Base-by-base conservation (phyloP, 495 filamentous ascomycete genomes). In the Hyaloscypha variabilis region DNA sequence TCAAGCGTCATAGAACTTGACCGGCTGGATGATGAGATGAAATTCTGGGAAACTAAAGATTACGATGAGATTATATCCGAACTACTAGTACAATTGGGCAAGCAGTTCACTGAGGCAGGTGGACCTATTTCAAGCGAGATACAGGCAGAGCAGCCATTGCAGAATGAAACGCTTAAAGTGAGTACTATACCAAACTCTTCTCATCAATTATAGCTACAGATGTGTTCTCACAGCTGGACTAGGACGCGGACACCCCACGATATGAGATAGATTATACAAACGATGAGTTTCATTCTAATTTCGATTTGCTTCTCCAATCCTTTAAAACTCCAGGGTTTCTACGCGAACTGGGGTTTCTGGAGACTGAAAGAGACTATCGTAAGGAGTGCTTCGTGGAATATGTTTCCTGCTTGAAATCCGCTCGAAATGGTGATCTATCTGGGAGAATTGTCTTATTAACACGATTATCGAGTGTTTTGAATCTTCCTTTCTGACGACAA, bases 1-100 rank as follows among this genome's bases (percentile, higher is more conserved):
- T 21, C 55, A n/a, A 50, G 17, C 1, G 8, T 25, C 10, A 60
- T 60, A 25, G 2, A 46, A 23, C 14, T 50, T 60, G 36, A 60
- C 24, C 19, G 17, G 34, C 58, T 60, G 2, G 4, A 60, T 26
- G 11, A 66, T 61, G 65, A 67, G 39, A 54, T 65, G 54, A 8
- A 60, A 64, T 13, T 58, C 58, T 21, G 59, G 54, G 23, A 64
- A 64, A 23, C 19, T 54, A 51, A 51, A 26, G 28, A 25, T 3
- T 60, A 50, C 42, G 24, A 60, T 10, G 34, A 60, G 58, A 50
- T 60, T 21, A 23, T 30, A 21, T 31, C 55, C 0, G 55, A 34
- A 58, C 26, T 58, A 30, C 31, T 58, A 30, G 25, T 21, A 58
- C 55, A 10, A n/a, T 36, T 58, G 14, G n/a, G n/a, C 8, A 54